A percentile compares a stretch with the other conserved stretches of the same genome.
Conservation (phyloP, 192 early-diverging fungal genomes). For the Pilaira anomala region DNA sequence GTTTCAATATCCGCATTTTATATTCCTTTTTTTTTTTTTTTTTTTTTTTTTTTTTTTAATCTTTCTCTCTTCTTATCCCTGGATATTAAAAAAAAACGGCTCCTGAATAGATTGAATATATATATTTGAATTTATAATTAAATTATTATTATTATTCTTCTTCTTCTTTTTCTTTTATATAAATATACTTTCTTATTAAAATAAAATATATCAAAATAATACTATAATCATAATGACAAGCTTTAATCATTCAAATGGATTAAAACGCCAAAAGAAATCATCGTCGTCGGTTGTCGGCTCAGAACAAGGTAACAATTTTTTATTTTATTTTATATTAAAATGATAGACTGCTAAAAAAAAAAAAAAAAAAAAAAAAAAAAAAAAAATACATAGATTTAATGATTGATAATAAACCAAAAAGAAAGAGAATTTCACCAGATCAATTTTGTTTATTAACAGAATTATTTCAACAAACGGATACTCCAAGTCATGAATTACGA, state of each 20-base stretch:
- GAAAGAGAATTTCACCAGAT: conserved; percentile 72
- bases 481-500: conserved; percentile 71
- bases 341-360: no score
- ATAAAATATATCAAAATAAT: conserved; percentile 4
- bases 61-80: no score
- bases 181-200: neutral
- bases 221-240: neutral
- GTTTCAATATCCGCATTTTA: no score
- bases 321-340: no score
- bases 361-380: no score
- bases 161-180: neutral
- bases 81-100: neutral
- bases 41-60: no score
- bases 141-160: conserved; percentile 4
- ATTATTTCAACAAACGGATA: conserved; percentile 72
- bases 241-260: neutral
- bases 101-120: conserved; percentile 8
- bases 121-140: neutral
- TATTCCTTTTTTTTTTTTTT: no score
- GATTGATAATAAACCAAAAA: conserved; percentile 57
- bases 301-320: conserved; percentile 2
- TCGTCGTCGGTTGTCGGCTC: neutral
- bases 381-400: no score
- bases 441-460: conserved; percentile 65
- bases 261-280: conserved; percentile 15